Evolutionary conservation across 345 rosid species (phyloP), one percentile per base, ranked within the genome.

Genomic region (Combretum micranthum): DNA sequence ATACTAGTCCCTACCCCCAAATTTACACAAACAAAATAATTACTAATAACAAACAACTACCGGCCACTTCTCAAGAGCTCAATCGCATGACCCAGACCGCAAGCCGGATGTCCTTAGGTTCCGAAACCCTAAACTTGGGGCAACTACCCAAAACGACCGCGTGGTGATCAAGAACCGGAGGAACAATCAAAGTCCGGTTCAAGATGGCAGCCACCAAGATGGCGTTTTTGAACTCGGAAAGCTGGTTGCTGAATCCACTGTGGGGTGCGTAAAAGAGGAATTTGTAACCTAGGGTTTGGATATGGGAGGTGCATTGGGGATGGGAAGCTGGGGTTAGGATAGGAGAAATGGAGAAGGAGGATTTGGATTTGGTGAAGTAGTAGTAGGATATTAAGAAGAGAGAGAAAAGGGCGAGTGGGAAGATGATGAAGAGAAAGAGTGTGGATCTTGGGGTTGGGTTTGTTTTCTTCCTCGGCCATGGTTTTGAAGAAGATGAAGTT

Each of bases 241-340:
- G 78, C 85, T 93, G 99, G 72, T 93, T 89, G 74, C 90, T 87
- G 75, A 93, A 89, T 61, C 99, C 97, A 56, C 97, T 93, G 75
- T 89, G 99, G 0, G 97, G 97, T 14, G 96, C 82, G 62, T 87
- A 89, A 75, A 74, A 82, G 10, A 89, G 77, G 70, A 87, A 89
- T 19, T 61, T 83, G 58, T 77, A 76, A 12, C 66, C 77, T 4
- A 51, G 53, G 53, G 59, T 15, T 16, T 52, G 67, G 5, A 69
- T 0, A 13, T 53, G 56, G 13, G 61, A 52, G 26, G 23, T 61
- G 79, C 88, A 82, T 52, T 67, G 81, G 12, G 87, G 64, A 68
- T 60, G 65, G 69, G 62, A 63, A 18, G 61, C 68, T 46, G 70
- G 60, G 67, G 63, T 67, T 57, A 67, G 69, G 61, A 77, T 64